Percentiles rank a stretch among this genome's conserved stretches.
Evolutionary conservation across 2,329 filamentous ascomycete genomes (phyloP).

Genomic region (Arachnomyces sp.): DNA sequence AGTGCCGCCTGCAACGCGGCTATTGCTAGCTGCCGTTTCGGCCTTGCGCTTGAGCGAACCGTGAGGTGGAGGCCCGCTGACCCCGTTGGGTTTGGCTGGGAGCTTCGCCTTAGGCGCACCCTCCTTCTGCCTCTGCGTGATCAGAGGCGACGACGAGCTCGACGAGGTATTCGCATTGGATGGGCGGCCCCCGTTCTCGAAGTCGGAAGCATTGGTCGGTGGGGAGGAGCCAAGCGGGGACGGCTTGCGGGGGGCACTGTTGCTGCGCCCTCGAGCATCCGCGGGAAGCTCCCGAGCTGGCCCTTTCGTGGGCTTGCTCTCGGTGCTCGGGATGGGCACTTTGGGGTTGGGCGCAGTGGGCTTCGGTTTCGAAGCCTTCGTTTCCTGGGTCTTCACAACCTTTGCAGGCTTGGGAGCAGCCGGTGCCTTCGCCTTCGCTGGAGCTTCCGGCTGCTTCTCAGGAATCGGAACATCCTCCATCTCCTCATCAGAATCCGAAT

Average conservation of each 20-base stretch:
- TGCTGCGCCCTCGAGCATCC: slow-evolving; percentile 30
- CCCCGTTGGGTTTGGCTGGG: slow-evolving; percentile 21
- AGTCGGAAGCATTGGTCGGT: slow-evolving; percentile 52
- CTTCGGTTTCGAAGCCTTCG: slow-evolving; percentile 5
- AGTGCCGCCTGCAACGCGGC: neutral
- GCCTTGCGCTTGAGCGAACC: slow-evolving; percentile 36
- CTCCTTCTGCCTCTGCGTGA: slow-evolving; percentile 28
- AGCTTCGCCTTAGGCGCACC: slow-evolving; percentile 13
- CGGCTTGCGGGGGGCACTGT: slow-evolving; percentile 51
- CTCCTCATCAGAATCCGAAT: slow-evolving; percentile 42
- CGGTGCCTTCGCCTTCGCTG: slow-evolving; percentile 14
- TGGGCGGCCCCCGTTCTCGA: slow-evolving; percentile 37
- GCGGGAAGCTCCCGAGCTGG: slow-evolving; percentile 17
- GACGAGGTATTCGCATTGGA: slow-evolving; percentile 36
- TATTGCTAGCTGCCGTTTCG: slow-evolving; percentile 20
- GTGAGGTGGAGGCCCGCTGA: slow-evolving; percentile 18
- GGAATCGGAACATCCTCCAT: slow-evolving; percentile 23
- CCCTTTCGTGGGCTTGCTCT: slow-evolving; percentile 18
- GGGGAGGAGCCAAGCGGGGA: slow-evolving; percentile 55
- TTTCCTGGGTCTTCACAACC: slow-evolving; percentile 2
- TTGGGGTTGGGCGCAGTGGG: slow-evolving; percentile 19
- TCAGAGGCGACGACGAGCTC: slow-evolving; percentile 39
- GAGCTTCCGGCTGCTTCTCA: no score
- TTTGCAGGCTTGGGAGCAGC: slow-evolving; percentile 15
- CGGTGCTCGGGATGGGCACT: slow-evolving; percentile 16